Evolutionary conservation across 108 stramenopile genomes (phyloP).

Genomic region (Skeletonema potamos): DNA sequence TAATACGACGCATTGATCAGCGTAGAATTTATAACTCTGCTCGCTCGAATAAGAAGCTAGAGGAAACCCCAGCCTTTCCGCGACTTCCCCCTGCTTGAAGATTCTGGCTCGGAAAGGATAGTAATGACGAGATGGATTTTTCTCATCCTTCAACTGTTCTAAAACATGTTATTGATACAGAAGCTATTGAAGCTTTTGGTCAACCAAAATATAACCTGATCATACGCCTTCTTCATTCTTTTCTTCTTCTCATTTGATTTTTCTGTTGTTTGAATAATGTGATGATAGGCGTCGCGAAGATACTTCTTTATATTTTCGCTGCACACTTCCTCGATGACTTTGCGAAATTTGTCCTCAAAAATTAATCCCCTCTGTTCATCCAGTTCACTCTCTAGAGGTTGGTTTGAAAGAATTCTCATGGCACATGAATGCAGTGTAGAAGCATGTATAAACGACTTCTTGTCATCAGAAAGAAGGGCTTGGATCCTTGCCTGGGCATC

Average conservation of each 20-base stretch:
- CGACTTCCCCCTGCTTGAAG: slow-evolving; percentile 18
- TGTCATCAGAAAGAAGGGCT: background rate
- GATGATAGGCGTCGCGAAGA: background rate
- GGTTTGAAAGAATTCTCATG: slow-evolving; percentile 5
- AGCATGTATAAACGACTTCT: slow-evolving; percentile 8
- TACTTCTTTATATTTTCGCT: slow-evolving; percentile 9
- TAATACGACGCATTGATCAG: slow-evolving; percentile 17
- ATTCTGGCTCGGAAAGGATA: background rate
- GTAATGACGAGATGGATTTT: slow-evolving; percentile 4
- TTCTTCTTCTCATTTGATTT: background rate
- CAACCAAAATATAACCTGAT: slow-evolving; percentile 27
- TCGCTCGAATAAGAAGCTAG: slow-evolving; percentile 9
- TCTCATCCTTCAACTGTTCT: slow-evolving; percentile 15
- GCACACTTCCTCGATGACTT: slow-evolving; percentile 6
- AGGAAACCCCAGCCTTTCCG: slow-evolving; percentile 32
- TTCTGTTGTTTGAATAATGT: background rate
- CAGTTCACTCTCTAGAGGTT: background rate
- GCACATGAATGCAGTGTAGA: slow-evolving; percentile 44
- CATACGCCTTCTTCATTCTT: background rate
- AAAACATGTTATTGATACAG: slow-evolving; percentile 16
- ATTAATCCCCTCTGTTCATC: slow-evolving; percentile 6
- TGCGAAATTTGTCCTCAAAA: slow-evolving; percentile 9
- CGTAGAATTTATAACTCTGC: slow-evolving; percentile 32
- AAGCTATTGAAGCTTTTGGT: slow-evolving; percentile 30
- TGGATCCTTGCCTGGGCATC: slow-evolving; percentile 41